Evolutionary conservation across 2,329 filamentous ascomycete genomes (phyloP), one percentile per base, ranked within the genome.

Genomic region (Arthrobotrys megalospora): DNA sequence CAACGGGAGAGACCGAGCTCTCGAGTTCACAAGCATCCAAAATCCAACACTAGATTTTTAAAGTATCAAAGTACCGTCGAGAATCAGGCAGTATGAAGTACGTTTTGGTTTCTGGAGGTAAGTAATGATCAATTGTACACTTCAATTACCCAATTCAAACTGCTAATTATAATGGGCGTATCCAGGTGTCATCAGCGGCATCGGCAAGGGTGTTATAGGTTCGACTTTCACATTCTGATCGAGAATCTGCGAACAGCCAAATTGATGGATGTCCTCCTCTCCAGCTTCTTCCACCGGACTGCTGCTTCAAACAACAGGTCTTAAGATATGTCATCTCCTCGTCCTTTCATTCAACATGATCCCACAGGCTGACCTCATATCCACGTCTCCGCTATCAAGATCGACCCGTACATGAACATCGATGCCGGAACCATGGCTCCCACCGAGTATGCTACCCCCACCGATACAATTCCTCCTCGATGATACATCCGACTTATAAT

Each of bases 61-160:
- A 32, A 43, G 5, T 32, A n/a, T 16, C 28, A 45, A 38, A 36
- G 47, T 43, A 19, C 41, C 28, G 36, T 50, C 24, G 43, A 62
- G 19, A 65, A n/a, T 41, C 12, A 48, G 7, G 10, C 67, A 72
- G 86, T 83, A 94, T 93, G 91, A 93, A 93, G 87, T 93, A 93
- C 87, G 90, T 94, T 85, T 87, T 93, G 81, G 91, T 93, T 81
- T 92, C 91, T 82, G 92, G 92, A 88, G 92, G 91, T 92, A 85
- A 86, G 86, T 84, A 81, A 69, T 73, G 76, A 77, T n/a, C 14
- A 45, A 7, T 4, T 58, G 12, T n/a, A 3, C 38, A 64, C 48
- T 64, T 38, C 24, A 28, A 28, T 68, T n/a, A 8, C 24, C 34
- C 38, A 64, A 62, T 43, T 34, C 43, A 43, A 63, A 58, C 70